phyloP scores from a whole-genome alignment of 2,329 filamentous ascomycete species.

The Zymoseptoria pseudotritici region DNA sequence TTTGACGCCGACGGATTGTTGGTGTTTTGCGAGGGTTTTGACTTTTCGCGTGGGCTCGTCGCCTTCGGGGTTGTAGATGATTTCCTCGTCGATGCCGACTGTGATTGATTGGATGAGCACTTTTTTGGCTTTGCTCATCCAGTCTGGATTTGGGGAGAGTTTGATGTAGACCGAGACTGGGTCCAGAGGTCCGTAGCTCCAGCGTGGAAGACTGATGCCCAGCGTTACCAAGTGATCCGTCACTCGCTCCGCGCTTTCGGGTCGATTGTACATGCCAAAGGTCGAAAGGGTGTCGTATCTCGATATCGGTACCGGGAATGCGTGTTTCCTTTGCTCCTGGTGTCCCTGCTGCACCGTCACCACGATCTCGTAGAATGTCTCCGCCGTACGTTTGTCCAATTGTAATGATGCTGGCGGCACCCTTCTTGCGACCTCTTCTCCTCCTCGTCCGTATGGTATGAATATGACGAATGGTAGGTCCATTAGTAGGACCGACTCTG shows the following conservation, averaged over 20 bases:
- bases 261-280: slow-evolving; percentile 98
- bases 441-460: slow-evolving; percentile 87
- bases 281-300: slow-evolving; percentile 95
- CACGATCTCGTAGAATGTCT: slow-evolving; percentile 94
- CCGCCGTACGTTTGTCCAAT: slow-evolving; percentile 83
- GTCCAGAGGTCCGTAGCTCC: slow-evolving; percentile 93
- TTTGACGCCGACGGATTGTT: slow-evolving; percentile 71
- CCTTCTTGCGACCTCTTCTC: slow-evolving; percentile 79
- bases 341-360: slow-evolving; percentile 91
- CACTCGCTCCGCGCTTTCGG: slow-evolving; percentile 77
- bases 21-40: slow-evolving; percentile 78
- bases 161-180: slow-evolving; percentile 96
- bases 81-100: slow-evolving; percentile 90
- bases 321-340: slow-evolving; percentile 78
- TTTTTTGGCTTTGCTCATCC: slow-evolving; percentile 80
- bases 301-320: slow-evolving; percentile 82
- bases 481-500: slow-evolving; percentile 87
- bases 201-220: slow-evolving; percentile 83
- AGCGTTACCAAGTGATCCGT: slow-evolving; percentile 87
- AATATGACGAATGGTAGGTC: slow-evolving; percentile 95
- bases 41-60: slow-evolving; percentile 88
- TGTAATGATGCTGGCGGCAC: slow-evolving; percentile 90
- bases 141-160: slow-evolving; percentile 83
- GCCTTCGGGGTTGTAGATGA: slow-evolving; percentile 96
- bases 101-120: slow-evolving; percentile 94